A percentile compares a stretch with the other conserved stretches of the same genome.
Conservation (phyloP, 306 rosid genomes). For the Cucurbita pepo region DNA sequence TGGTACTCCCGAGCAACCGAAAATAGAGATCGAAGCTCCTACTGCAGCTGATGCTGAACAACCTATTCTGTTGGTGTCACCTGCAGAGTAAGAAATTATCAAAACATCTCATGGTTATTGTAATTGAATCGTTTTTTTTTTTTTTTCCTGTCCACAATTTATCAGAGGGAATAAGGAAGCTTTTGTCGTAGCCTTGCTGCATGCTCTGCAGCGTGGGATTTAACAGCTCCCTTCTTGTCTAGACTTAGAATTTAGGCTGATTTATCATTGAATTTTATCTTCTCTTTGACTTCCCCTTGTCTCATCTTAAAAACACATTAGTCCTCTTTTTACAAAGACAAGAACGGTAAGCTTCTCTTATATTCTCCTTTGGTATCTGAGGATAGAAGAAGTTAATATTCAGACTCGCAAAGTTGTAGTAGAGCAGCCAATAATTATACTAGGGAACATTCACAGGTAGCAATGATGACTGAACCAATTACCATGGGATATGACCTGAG, state of each 20-base stretch:
- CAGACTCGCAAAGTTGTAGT: conserved; percentile 1
- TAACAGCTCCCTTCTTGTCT: conserved; percentile 22
- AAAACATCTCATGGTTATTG: neutral
- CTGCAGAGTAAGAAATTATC: conserved; percentile 25
- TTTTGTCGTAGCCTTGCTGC: conserved; percentile 17
- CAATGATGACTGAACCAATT: neutral
- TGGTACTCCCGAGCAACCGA: conserved; percentile 13
- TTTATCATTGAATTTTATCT: conserved; percentile 14
- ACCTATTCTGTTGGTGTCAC: conserved; percentile 17
- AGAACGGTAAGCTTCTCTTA: neutral
- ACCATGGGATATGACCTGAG: neutral
- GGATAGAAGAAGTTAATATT: neutral
- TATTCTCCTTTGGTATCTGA: neutral
- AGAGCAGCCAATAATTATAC: neutral
- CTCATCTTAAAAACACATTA: neutral
- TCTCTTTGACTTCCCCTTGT: neutral
- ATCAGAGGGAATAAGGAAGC: conserved; percentile 39
- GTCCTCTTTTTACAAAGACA: neutral
- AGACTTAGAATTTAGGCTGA: conserved; percentile 22
- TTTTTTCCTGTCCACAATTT: conserved; percentile 14
- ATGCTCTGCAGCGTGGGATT: conserved; percentile 23
- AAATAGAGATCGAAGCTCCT: conserved; percentile 22
- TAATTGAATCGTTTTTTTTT: conserved; percentile 6
- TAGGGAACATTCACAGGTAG: neutral
- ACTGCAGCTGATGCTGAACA: conserved; percentile 20